Base-by-base conservation (phyloP, 2,329 filamentous ascomycete genomes). In the Diaporthe citriasiana region DNA sequence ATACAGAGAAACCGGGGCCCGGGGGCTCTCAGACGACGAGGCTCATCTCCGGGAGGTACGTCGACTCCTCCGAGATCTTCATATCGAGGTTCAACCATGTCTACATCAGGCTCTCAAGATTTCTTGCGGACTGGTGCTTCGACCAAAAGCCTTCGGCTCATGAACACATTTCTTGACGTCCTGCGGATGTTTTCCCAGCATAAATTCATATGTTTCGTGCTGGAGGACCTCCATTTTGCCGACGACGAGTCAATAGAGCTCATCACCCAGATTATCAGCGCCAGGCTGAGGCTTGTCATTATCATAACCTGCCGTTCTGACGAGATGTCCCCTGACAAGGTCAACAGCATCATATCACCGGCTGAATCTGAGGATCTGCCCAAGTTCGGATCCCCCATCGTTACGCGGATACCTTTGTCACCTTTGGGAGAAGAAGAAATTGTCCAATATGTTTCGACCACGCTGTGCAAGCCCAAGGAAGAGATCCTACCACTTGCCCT, bases 211-310 rank as follows among this genome's bases (percentile, higher is more conserved):
- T 97, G 94, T 79, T 92, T 98, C 78, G 95, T 92, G 78, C 84
- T 98, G 38, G 96, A 98, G 79, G 96, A 98, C 82, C 85, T 98
- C 42, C 95, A 98, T 78, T 97, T 95, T 82, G 95, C 95, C 9
- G 96, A 98, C 80, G 90, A 93, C 35, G 96, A 98, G 82, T 97
- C 93, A 19, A 84, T 97, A 63, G 94, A 97, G 73, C 86, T 98
- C 70, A 92, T 98, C 51, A 89, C 92, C 22, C 93, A 95, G 78
- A 95, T 98, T 70, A 91, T 97, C 72, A 88, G 89, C 68, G 91
- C 93, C 1, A 93, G 93, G 76, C 90, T 98, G 75, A 94, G 93
- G 27, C 93, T 98, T 84, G 91, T 96, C 27, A 87, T 97, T 40
- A 91, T 97, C 70, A 85, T 98, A 69, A 97, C 95, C 0, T 93